Evolutionary conservation across 139 green algal genomes (phyloP), one percentile per base, ranked within the genome.

Genomic region (Nannochloris sp.): DNA sequence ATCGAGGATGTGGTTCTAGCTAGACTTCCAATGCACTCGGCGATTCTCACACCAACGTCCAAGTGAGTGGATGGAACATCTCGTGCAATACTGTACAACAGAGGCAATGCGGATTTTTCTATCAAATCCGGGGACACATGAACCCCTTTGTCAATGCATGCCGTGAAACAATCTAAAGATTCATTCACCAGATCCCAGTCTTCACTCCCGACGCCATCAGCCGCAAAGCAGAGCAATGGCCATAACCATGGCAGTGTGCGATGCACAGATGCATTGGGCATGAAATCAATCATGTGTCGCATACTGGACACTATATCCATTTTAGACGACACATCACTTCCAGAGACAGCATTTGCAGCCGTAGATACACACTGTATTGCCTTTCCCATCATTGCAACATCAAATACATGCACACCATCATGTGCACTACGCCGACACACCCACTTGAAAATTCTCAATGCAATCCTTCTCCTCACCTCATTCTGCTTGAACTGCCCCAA

Each of bases 151-250:
- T 51, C 49, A 33, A 84, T 23, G 55, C 77, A 84, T 44, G 64
- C 20, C 12, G 75, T 61, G 55, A 84, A 78, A 30, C 44, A 67
- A 56, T 62, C 30, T 2, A 84, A 64, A 14, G 71, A 69, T 26
- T 56, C 43, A 28, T 50, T 46, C 3, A 68, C 71, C 46, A 82
- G 72, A 10, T 36, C 16, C 49, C 50, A 66, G 43, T 28, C 14
- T 13, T 30, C 33, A 25, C 49, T 51, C 5, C 76, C 78, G 20
- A 76, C 66, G 3, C 80, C 83, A 64, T 89, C 85, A 1, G 85
- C 85, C 30, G 81, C 82, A 30, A 84, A 75, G 71, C 76, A 89
- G 37, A 90, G 71, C 61, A 87, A 65, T 14, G 72, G 83, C 60
- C 80, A 69, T 53, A 90, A 66, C 74, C 81, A 89, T 12, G 13